Evolutionary conservation across 1,284 basidiomycete species (phyloP), one percentile per base, ranked within the genome.

Genomic region (Cryptococcus sp.): DNA sequence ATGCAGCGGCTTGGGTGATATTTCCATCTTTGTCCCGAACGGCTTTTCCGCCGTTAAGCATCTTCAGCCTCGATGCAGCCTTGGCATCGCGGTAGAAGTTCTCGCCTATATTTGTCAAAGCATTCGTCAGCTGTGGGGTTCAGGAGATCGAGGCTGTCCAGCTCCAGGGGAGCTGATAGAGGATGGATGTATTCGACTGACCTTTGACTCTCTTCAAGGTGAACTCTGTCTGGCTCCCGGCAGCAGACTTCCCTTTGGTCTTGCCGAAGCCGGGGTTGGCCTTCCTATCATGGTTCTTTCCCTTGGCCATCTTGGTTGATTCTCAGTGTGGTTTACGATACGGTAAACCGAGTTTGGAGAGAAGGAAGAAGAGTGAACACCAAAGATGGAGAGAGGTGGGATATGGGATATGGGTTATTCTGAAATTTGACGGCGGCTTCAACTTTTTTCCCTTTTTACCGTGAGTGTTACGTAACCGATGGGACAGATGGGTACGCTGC

Each of bases 31-130:
- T 85, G 80, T 95, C 90, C 49, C 91, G 84, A 42, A 94, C 84
- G 56, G 93, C 86, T 80, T 93, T 93, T 47, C 91, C 91, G 59
- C 92, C 88, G 66, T 85, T 90, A 65, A 95, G 84, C 89, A 97
- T 89, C 82, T 94, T 95, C 54, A 93, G 84, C 60, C 88, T 82
- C 40, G 83, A 82, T 35, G 87, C 91, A 65, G 86, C 83, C 77
- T 95, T 96, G 47, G 90, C 91, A 88, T 91, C 85, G 78, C 90
- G 88, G 79, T 93, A 94, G 79, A 93, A 94, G 77, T 92, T 94
- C 81, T 93, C 90, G 68, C 91, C 76, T 78, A 48, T 35, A 43
- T 16, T 19, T 25, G 16, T 16, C 23, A 22, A 22, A 27, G 15
- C 17, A 50, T 57, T 56, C 55, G 60, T 52, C 47, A 42, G 41